Evolutionary conservation across 2,329 filamentous ascomycete genomes (phyloP).

Genomic region (Metarhizium sp.): DNA sequence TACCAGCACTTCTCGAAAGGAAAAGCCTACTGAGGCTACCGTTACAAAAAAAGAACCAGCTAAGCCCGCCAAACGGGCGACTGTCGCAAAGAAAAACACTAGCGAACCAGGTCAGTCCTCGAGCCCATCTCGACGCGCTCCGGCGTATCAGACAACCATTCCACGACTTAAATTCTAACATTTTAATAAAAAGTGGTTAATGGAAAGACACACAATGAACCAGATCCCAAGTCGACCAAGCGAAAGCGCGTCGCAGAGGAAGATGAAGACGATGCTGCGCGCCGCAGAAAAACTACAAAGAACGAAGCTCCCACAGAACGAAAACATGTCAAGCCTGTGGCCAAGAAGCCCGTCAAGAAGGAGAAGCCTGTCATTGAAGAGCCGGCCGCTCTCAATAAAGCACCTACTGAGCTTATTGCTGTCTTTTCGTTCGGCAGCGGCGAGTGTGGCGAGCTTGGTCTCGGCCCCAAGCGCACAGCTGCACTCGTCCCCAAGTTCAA

Average conservation of each 20-base stretch:
- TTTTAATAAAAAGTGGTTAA: not conserved
- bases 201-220: not conserved
- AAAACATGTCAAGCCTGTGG: conserved; percentile 1
- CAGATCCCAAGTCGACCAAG: conserved; percentile 3
- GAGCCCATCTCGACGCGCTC: not conserved
- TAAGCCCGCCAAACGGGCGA: conserved; percentile 2
- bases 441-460: conserved; percentile 70
- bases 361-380: conserved; percentile 24
- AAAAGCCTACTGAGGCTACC: not conserved
- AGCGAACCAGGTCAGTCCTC: conserved; percentile 6
- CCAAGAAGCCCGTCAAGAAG: conserved; percentile 3
- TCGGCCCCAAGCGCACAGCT: conserved; percentile 48
- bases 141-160: not conserved
- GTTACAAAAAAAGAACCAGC: not conserved
- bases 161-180: not conserved
- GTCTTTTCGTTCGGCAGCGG: conserved; percentile 77
- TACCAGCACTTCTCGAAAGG: conserved; percentile 1
- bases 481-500: conserved; percentile 32
- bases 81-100: conserved; percentile 1
- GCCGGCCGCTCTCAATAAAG: conserved; percentile 6
- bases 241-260: conserved; percentile 8
- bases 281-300: conserved; percentile 5
- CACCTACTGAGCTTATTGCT: conserved; percentile 55
- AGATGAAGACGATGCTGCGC: conserved; percentile 1
- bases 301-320: conserved; percentile 1